Evolutionary conservation across 1,284 basidiomycete species (phyloP).

Genomic region (Leucoagaricus sp.): DNA sequence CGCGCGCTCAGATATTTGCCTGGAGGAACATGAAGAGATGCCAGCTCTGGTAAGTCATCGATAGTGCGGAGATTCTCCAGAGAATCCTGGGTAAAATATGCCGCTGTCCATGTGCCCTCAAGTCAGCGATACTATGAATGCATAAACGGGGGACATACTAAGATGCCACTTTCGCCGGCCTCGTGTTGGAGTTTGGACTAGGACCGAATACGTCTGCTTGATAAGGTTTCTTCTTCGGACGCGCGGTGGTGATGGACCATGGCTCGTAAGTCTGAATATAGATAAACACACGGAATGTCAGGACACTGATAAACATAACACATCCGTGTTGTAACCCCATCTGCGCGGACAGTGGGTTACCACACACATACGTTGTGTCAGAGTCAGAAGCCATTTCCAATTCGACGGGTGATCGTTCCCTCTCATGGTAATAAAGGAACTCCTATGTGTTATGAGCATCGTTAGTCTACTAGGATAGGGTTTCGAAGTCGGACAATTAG

Average conservation of each 20-base stretch:
- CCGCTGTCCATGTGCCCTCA: conserved; percentile 44
- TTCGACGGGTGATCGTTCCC: conserved; percentile 45
- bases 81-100: conserved; percentile 69
- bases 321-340: conserved; percentile 16
- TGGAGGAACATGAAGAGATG: conserved; percentile 52
- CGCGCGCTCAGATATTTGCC: conserved; percentile 69
- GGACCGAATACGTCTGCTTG: conserved; percentile 81
- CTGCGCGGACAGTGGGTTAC: background rate
- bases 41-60: conserved; percentile 57
- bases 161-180: conserved; percentile 79
- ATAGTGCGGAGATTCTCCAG: conserved; percentile 56
- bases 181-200: conserved; percentile 52
- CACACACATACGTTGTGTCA: conserved; percentile 29
- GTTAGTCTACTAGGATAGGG: conserved; percentile 7
- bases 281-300: conserved; percentile 24
- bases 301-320: background rate
- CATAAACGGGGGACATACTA: conserved; percentile 46
- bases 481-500: background rate
- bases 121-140: conserved; percentile 13
- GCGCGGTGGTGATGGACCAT: conserved; percentile 11
- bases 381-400: conserved; percentile 49
- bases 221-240: conserved; percentile 54
- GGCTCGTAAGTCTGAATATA: conserved; percentile 12
- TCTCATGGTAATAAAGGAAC: conserved; percentile 77
- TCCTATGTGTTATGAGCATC: conserved; percentile 45